A percentile compares a stretch with the other conserved stretches of the same genome.
These are phyloP conservation scores for Aurifilum marmelostoma DNA, from an alignment of 2,329 filamentous ascomycete genomes.

Conservation along the genomic window DNA sequence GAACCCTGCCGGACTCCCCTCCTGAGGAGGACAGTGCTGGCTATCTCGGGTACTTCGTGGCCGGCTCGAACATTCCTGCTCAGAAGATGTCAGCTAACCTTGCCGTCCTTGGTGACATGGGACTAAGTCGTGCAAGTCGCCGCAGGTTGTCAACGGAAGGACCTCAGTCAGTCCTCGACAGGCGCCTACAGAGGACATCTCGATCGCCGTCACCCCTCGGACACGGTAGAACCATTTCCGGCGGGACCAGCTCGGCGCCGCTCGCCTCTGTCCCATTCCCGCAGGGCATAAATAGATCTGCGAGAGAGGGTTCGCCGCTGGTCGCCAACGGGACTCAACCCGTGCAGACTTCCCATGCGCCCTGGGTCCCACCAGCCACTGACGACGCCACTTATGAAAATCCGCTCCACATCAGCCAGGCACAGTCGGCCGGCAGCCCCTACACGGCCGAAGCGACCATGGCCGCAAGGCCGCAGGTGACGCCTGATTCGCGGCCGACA, in stretches of 20 bases:
- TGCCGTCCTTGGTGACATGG: constrained; percentile 52
- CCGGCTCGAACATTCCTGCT: constrained; percentile 36
- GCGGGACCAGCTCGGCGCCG: constrained; percentile 45
- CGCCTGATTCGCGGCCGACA: constrained; percentile 35
- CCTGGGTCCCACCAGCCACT: constrained; percentile 35
- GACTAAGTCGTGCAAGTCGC: constrained; percentile 44
- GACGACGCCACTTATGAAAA: constrained; percentile 42
- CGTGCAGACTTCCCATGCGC: constrained; percentile 35
- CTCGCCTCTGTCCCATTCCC: constrained; percentile 45
- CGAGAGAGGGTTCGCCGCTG: constrained; percentile 41
- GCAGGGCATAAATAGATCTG: constrained; percentile 39
- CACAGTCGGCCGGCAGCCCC: constrained; percentile 32
- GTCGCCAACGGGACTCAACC: constrained; percentile 48
- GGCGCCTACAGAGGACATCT: constrained; percentile 56
- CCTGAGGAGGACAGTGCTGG: constrained; percentile 51
- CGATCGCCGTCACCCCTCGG: constrained; percentile 61
- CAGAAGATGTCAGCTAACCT: constrained; percentile 42
- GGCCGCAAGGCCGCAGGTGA: constrained; percentile 30
- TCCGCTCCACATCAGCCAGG: constrained; percentile 43
- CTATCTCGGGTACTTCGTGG: constrained; percentile 44
- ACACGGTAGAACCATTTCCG: constrained; percentile 50
- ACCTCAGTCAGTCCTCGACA: constrained; percentile 57
- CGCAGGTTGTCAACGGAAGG: constrained; percentile 56
- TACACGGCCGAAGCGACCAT: constrained; percentile 32
- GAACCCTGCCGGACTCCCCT: constrained; percentile 48